Base-by-base conservation (phyloP, 495 filamentous ascomycete species). In the Penicillium angulare region DNA sequence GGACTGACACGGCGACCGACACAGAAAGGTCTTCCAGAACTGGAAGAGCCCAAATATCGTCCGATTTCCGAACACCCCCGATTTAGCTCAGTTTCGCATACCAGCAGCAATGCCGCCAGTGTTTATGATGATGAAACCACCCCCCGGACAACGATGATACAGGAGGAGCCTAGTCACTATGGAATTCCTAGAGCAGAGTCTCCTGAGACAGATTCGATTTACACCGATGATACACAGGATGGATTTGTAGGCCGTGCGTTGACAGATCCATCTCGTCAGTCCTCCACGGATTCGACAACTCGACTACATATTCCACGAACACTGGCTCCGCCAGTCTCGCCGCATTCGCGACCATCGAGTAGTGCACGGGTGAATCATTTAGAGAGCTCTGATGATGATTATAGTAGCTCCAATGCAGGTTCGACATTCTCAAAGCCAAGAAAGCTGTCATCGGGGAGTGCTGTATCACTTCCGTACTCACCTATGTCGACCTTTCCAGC, bases 51-150 rank as follows among this genome's bases (percentile, higher is more conserved):
- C 21, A 69, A 69, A 49, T 78, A 78, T 51, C 80, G 88, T 42
- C 87, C 87, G 1, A 74, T 81, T 34, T 92, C 88, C 9, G 80
- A 87, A 66, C 82, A 92, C 59, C 87, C 87, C 33, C 79, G 82
- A 15, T 78, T 92, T 65, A 89, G 87, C 61, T 78, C 76, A 13
- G 69, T 87, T 34, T 79, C 80, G 20, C 60, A 66, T 27, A 50
- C 79, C 13, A 74, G 77, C 0, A 77, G 77, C 15, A 77, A 81
- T 27, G 38, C 70, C 79, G 43, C 58, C 32, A 24, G 42, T 36
- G 49, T 41, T 15, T 39, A 46, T 10, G 68, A 68, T 42, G 68
- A 75, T 13, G 55, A 69, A 26, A 51, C 62, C 18, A 67, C 65
- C 10, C 68, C 67, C 0, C 59, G 61, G 22, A 63, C 53, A n/a